Evolutionary conservation across 2,329 filamentous ascomycete species (phyloP).

Genomic region (Microdochium paspali): DNA sequence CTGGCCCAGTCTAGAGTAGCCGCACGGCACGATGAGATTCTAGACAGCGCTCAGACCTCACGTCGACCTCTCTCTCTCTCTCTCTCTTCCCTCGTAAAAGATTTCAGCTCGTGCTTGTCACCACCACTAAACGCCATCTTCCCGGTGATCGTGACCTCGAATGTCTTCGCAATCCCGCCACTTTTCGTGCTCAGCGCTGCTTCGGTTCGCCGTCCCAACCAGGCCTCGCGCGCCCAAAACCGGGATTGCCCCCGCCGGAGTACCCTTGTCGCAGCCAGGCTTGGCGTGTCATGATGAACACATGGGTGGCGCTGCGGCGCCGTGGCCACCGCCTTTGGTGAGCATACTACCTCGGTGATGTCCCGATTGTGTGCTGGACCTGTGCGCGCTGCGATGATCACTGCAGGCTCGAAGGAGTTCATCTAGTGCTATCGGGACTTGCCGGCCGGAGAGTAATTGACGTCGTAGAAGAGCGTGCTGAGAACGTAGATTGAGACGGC

Average conservation of each 20-base stretch:
- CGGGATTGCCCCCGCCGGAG: neutral
- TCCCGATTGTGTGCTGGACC: neutral
- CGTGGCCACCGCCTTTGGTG: neutral
- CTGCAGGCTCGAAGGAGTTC: neutral
- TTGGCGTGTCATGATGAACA: neutral
- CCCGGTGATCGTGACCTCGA: neutral
- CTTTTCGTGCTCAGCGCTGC: too few species aligned
- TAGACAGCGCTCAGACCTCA: too few species aligned
- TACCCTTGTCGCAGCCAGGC: neutral
- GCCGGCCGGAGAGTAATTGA: neutral
- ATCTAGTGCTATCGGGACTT: neutral
- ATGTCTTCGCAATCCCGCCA: neutral
- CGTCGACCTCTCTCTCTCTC: too few species aligned
- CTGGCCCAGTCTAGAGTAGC: too few species aligned
- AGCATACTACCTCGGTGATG: neutral
- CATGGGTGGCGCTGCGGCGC: neutral
- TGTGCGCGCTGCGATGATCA: neutral
- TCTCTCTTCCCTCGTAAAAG: neutral
- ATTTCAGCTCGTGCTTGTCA: neutral
- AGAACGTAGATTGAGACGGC: conserved; percentile 21
- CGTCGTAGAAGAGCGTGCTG: conserved; percentile 15
- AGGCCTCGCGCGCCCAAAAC: neutral
- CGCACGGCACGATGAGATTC: too few species aligned
- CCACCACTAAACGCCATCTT: neutral
- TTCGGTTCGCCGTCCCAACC: too few species aligned